Evolutionary conservation across 768 basidiomycete species (phyloP), one percentile per base, ranked within the genome.

Genomic region (Lyophyllum shimeji): DNA sequence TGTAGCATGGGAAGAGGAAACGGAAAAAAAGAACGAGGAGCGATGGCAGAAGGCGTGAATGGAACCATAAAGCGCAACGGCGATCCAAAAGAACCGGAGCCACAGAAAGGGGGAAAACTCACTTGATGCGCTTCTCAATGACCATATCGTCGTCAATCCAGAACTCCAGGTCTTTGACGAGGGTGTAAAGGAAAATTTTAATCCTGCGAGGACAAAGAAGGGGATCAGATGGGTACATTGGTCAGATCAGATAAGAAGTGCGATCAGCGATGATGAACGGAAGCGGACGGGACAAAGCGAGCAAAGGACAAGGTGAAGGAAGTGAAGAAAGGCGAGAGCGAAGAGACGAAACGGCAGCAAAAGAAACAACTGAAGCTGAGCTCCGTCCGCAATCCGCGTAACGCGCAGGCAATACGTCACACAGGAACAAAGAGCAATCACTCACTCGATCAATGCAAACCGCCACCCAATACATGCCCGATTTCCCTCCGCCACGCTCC

Each of bases 121-220:
- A 86, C 84, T 84, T 85, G 67, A 82, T 75, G 46, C 76, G 80
- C 74, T 85, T 85, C 74, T 86, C 82, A 60, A 85, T 80, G 61
- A 82, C 76, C 61, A 82, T 68, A 50, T 72, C 67, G 23, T 78
- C 74, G 63, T 82, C 80, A 20, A 79, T 72, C 46, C 75, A 67
- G 71, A 84, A 82, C 63, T 80, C 79, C 51, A 84, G 69, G 70
- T 85, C 83, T 61, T 77, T 77, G 46, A 86, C 49, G 46, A 86
- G 76, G 44, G 81, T 78, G 68, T 76, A 84, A 58, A 86, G 70
- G 63, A 86, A 84, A 34, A 81, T 75, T 67, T 86, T 86, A 68
- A 86, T 84, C 73, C 83, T 85, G 46, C 18, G 43, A 18, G 15
- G 9, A 40, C 34, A 11, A 58, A 44, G 53, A 48, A 56, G 53